These are phyloP conservation scores for Ophidiomyces ophidiicola DNA, from an alignment of 2,329 filamentous ascomycete genomes.

Conservation along the genomic window DNA sequence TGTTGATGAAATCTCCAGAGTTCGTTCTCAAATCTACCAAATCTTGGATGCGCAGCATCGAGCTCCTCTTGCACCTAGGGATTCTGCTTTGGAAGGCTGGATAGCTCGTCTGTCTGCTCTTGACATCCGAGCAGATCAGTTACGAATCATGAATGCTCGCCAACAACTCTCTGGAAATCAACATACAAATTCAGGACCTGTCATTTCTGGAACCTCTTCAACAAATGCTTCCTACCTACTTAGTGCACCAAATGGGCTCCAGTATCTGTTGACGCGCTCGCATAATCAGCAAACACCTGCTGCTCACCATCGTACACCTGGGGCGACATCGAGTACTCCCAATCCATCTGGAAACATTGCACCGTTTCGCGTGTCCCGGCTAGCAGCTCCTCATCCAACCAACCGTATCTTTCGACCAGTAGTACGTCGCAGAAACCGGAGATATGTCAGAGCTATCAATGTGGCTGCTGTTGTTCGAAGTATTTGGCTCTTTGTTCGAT, in stretches of 20 bases:
- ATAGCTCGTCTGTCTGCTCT: constrained; percentile 23
- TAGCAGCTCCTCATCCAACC: neutral
- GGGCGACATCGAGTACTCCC: neutral
- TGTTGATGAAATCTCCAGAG: constrained; percentile 22
- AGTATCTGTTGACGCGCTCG: constrained; percentile 6
- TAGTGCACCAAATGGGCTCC: constrained; percentile 8
- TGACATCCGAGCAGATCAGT: constrained; percentile 23
- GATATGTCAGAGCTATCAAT: constrained; percentile 9
- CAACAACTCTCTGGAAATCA: neutral
- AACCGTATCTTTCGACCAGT: constrained; percentile 6
- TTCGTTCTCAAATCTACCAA: constrained; percentile 24
- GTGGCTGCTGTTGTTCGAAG: constrained; percentile 24
- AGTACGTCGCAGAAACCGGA: constrained; percentile 6
- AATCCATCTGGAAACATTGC: neutral
- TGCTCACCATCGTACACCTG: neutral
- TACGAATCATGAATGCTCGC: constrained; percentile 20
- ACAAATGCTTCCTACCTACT: constrained; percentile 16
- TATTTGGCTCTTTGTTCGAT: constrained; percentile 46
- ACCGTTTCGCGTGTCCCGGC: neutral
- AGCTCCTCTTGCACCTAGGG: constrained; percentile 18
- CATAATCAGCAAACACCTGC: neutral
- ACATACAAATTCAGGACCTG: neutral
- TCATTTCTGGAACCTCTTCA: neutral
- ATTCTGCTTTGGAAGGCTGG: constrained; percentile 21
- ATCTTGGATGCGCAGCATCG: constrained; percentile 25